Evolutionary conservation across 441 rosid genomes (phyloP), one percentile per base, ranked within the genome.

Genomic region (Erysimum cheiri): DNA sequence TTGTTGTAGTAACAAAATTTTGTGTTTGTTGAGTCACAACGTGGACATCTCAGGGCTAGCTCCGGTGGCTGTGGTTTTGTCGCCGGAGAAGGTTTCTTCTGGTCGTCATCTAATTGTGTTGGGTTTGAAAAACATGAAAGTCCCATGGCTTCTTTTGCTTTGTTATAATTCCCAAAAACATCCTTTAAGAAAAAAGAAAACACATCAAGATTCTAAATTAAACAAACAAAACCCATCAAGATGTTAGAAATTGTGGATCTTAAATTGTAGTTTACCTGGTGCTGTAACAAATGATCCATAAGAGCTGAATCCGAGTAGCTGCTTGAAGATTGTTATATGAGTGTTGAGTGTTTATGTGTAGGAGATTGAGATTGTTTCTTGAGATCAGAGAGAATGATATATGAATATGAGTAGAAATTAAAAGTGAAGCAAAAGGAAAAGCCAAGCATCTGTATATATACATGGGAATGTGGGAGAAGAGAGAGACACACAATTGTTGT

Each of bases 1-100:
- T 93, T 93, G 85, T 93, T 93, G 93, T 92, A 90, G 86, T 92
- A 92, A 64, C 98, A 92, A 72, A 92, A 92, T 74, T 92, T 92
- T 72, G 98, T 93, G 85, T 93, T 90, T 39, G 88, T 73, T 69
- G 98, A 93, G 62, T 93, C 96, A 69, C 98, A 93, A 59, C 98
- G 82, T 54, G 98, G 98, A 66, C 93, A 88, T 55, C 88, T 84
- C 5, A 87, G 80, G 11, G 97, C 85, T 71, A 86, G 84, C 59
- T 93, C 97, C 29, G 79, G 76, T 31, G 90, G 94, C 64, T 79
- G 89, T 13, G 96, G 94, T 74, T 80, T 84, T 43, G 89, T 13
- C 15, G 35, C 69, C 22, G 50, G 73, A 68, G 70, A 63, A 10
- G 62, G 71, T 58, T 64, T 76, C 49, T 64, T 76, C 63, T 76